A percentile compares a stretch with the other conserved stretches of the same genome.
Evolutionary conservation across 176 grass and related monocot species (phyloP).

Genomic region (Pharus latifolius): DNA sequence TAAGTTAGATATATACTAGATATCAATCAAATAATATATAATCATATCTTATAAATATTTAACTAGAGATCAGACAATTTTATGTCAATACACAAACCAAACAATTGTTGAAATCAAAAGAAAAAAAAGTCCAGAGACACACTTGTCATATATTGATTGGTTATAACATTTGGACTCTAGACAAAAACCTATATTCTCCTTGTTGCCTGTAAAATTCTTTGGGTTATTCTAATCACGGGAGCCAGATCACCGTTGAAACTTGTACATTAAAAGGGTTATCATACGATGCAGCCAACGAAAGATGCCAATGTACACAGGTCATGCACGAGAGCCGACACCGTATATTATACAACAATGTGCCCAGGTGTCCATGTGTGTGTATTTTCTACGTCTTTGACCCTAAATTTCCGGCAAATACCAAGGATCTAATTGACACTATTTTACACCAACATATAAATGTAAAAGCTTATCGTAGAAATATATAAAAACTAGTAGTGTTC

Average conservation of each 20-base stretch:
- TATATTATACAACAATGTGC: neutral
- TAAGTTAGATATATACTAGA: too few relatives aligned
- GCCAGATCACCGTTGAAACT: neutral
- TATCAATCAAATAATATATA: too few relatives aligned
- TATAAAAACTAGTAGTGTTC: neutral
- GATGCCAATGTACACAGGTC: slow-evolving; percentile 11
- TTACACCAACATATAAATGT: neutral
- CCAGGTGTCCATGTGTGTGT: neutral
- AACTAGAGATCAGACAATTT: too few relatives aligned
- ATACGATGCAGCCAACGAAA: neutral
- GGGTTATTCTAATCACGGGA: neutral
- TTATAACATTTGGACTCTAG: too few relatives aligned
- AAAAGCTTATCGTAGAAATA: neutral
- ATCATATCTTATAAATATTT: too few relatives aligned
- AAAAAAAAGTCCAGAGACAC: too few relatives aligned
- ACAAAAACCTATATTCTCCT: too few relatives aligned
- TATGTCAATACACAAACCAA: too few relatives aligned
- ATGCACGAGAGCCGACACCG: neutral
- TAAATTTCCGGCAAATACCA: neutral
- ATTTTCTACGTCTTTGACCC: slow-evolving; percentile 11
- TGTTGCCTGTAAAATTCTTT: too few relatives aligned
- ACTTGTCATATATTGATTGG: slow-evolving; percentile 1
- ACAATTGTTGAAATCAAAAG: too few relatives aligned
- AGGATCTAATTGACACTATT: neutral
- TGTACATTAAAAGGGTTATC: slow-evolving; percentile 7